These are phyloP conservation scores for Penicillium janthinellum DNA, from an alignment of 2,329 filamentous ascomycete genomes.

Conservation along the genomic window DNA sequence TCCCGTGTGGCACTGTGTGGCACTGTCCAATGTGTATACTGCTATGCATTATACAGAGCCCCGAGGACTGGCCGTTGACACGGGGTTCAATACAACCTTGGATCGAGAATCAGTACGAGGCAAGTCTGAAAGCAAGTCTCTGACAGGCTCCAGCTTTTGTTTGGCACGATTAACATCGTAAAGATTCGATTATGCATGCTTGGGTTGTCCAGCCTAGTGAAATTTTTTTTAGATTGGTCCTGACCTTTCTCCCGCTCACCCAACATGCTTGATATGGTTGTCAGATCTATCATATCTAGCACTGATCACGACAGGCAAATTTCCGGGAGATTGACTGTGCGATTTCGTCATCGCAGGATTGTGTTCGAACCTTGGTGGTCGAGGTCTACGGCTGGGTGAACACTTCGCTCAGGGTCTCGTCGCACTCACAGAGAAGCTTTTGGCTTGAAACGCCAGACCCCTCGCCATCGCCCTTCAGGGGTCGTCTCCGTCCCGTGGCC, in stretches of 20 bases:
- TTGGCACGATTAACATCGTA: neutral
- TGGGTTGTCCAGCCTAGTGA: neutral
- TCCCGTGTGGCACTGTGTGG: neutral
- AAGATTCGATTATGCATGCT: neutral
- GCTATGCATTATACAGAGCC: neutral
- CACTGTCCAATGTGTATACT: neutral
- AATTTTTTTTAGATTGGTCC: neutral
- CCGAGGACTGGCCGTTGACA: neutral
- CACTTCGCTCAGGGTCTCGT: neutral
- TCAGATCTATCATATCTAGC: neutral
- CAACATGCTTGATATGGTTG: neutral
- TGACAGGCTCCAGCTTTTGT: neutral
- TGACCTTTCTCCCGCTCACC: neutral
- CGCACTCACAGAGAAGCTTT: slow-evolving; percentile 3
- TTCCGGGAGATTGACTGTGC: neutral
- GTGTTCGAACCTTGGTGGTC: neutral
- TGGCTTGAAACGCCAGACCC: slow-evolving; percentile 4
- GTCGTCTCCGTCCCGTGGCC: neutral
- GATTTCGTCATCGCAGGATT: neutral
- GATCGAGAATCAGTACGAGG: neutral
- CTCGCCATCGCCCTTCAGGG: neutral
- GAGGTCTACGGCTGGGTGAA: neutral
- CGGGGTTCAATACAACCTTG: neutral
- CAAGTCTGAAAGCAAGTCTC: neutral
- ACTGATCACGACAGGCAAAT: neutral